Percentiles rank a stretch among this genome's conserved stretches.
These are phyloP conservation scores for Citrus cavaleriei DNA, from an alignment of 345 rosid genomes.

Conservation along the genomic window DNA sequence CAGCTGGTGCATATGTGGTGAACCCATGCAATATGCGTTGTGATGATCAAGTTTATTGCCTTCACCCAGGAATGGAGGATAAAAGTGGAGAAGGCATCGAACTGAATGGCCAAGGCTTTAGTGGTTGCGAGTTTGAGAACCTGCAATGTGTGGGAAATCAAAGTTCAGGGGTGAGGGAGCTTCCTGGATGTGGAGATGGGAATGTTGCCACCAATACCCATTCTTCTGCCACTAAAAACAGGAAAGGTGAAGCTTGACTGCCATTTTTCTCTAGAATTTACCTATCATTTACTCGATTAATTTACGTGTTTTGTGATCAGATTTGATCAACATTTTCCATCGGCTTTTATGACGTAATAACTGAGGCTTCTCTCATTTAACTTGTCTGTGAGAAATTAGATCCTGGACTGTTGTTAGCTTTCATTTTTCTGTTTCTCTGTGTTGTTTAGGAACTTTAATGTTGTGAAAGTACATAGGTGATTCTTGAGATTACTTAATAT, in stretches of 20 bases:
- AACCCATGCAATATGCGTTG: constrained; percentile 84
- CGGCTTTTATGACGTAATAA: neutral
- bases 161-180: constrained; percentile 43
- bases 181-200: constrained; percentile 41
- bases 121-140: constrained; percentile 67
- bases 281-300: neutral
- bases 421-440: neutral
- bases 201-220: constrained; percentile 33
- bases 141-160: constrained; percentile 61
- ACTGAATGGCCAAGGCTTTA: constrained; percentile 43
- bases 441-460: neutral
- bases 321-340: neutral
- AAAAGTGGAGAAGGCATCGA: constrained; percentile 43
- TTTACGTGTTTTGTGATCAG: neutral
- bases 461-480: neutral
- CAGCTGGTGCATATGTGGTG: constrained; percentile 54
- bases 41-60: constrained; percentile 65
- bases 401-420: neutral
- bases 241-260: constrained; percentile 58
- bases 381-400: neutral
- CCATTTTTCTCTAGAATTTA: neutral
- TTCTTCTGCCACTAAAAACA: constrained; percentile 49
- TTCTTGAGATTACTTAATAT: neutral
- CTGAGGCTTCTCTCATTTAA: neutral
- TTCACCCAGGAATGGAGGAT: constrained; percentile 48